Evolutionary conservation across 169 alveolate species (phyloP).

Genomic region (Theileria annulata): DNA sequence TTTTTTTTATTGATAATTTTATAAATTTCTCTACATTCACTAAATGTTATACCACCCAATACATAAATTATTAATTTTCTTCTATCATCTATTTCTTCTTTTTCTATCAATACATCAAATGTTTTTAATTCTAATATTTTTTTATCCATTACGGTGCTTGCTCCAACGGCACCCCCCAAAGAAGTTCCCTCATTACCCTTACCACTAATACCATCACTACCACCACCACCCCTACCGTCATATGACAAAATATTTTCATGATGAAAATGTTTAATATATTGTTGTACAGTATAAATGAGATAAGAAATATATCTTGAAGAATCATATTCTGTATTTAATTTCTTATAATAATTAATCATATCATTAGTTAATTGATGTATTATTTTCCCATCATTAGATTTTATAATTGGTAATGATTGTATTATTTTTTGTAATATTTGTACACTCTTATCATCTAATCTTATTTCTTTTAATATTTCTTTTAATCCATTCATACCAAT

Average conservation of each 20-base stretch:
- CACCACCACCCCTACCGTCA: background rate
- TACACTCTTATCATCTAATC: background rate
- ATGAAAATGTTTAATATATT: slow-evolving; percentile 3
- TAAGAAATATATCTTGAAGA: slow-evolving; percentile 54
- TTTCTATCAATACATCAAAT: background rate
- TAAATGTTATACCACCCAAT: slow-evolving; percentile 79
- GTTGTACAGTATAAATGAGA: background rate
- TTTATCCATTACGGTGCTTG: too few relatives aligned
- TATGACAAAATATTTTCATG: background rate
- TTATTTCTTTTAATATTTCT: too few relatives aligned
- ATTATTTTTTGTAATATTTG: background rate
- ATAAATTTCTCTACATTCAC: slow-evolving; percentile 76
- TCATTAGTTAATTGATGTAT: slow-evolving; percentile 22
- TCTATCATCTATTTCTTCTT: slow-evolving; percentile 29
- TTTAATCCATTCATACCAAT: too few relatives aligned
- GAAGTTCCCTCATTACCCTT: too few relatives aligned
- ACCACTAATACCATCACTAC: background rate
- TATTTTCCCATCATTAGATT: background rate
- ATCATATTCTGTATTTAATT: slow-evolving; percentile 32
- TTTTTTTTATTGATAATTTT: slow-evolving; percentile 63
- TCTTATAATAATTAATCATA: slow-evolving; percentile 39
- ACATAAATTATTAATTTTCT: slow-evolving; percentile 68
- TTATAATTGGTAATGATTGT: background rate
- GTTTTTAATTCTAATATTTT: background rate
- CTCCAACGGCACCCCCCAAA: too few relatives aligned